These are phyloP conservation scores for Coemansia sp. DNA, from an alignment of 192 early-diverging fungal genomes.

Conservation along the genomic window DNA sequence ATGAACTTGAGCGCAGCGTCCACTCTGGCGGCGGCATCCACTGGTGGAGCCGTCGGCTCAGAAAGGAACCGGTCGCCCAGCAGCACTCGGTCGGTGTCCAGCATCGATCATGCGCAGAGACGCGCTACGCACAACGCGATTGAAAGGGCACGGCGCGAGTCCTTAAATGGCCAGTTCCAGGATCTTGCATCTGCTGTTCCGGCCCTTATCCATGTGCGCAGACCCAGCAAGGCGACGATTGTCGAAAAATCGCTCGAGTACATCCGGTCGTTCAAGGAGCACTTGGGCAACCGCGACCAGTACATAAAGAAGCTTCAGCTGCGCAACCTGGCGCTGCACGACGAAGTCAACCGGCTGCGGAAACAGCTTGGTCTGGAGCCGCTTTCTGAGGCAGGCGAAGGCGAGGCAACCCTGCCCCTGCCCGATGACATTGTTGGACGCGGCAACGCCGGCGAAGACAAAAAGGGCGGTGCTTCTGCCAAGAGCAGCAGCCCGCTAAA, in stretches of 20 bases:
- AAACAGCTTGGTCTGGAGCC: conserved; percentile 61
- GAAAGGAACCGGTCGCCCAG: conserved; percentile 48
- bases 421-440: conserved; percentile 1
- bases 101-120: conserved; percentile 59
- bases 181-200: conserved; percentile 81
- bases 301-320: conserved; percentile 55
- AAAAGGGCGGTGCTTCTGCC: background rate
- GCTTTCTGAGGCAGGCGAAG: conserved; percentile 30
- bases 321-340: conserved; percentile 59
- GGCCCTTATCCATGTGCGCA: conserved; percentile 67
- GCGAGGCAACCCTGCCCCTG: conserved; percentile 3
- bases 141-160: conserved; percentile 79
- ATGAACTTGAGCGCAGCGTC: conserved; percentile 9
- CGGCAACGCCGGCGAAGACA: conserved; percentile 1
- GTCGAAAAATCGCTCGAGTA: conserved; percentile 78
- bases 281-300: conserved; percentile 48
- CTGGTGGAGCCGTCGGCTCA: conserved; percentile 28
- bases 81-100: conserved; percentile 17
- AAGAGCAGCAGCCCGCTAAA: conserved; percentile 7
- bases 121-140: conserved; percentile 81
- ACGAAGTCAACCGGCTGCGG: conserved; percentile 66
- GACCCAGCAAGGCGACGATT: conserved; percentile 81
- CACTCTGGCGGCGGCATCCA: conserved; percentile 27
- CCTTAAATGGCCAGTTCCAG: conserved; percentile 78
- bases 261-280: conserved; percentile 54